Evolutionary conservation across 2,329 filamentous ascomycete genomes (phyloP).

Genomic region (Sporothrix pallida): DNA sequence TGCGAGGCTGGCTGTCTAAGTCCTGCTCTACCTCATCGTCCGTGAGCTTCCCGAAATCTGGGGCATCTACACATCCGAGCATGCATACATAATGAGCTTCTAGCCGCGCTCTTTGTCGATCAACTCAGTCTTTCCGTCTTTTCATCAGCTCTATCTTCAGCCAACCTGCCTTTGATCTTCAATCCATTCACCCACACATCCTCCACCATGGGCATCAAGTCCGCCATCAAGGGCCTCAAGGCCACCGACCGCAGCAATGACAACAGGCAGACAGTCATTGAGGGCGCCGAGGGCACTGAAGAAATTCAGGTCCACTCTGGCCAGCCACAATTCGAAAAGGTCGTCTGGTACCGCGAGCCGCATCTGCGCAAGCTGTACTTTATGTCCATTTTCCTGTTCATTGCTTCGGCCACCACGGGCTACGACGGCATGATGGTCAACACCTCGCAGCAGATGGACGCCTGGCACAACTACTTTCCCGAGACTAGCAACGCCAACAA

Average conservation of each 20-base stretch:
- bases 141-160: neutral
- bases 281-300: neutral
- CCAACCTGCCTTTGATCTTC: neutral
- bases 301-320: neutral
- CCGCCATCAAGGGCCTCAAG: constrained; percentile 18
- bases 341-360: constrained; percentile 51
- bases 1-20: neutral
- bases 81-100: constrained; percentile 20
- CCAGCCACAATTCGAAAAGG: constrained; percentile 41
- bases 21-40: neutral
- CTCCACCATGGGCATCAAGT: neutral
- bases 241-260: neutral
- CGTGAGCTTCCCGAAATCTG: neutral
- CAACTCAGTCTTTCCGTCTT: neutral
- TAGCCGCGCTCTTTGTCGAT: constrained; percentile 18
- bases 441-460: constrained; percentile 62
- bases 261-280: neutral
- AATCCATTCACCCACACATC: neutral
- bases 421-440: constrained; percentile 62
- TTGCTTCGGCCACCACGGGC: constrained; percentile 66
- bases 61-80: neutral
- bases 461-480: constrained; percentile 60
- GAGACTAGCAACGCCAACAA: constrained; percentile 50
- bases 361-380: constrained; percentile 51
- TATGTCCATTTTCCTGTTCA: constrained; percentile 53